Evolutionary conservation across 495 filamentous ascomycete genomes (phyloP), one percentile per base, ranked within the genome.

Genomic region (Aspergillus nanangensis): DNA sequence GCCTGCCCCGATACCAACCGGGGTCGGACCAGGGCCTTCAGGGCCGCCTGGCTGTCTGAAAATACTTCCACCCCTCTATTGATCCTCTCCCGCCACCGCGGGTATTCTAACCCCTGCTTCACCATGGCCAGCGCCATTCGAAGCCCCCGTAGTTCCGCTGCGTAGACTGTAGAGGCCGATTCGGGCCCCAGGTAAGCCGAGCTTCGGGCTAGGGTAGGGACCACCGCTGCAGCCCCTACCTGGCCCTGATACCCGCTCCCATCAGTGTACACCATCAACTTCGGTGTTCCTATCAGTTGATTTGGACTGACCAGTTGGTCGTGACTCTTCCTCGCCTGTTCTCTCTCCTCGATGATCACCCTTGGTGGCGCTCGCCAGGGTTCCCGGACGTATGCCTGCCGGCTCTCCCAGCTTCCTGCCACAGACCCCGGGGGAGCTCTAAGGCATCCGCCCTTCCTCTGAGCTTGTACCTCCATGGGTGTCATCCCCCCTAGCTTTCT

Each of bases 301-400:
- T n/a, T n/a, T n/a, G n/a, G n/a, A n/a, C n/a, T n/a, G n/a, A n/a
- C 19, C 27, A 50, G 48, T 8, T 39, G 1, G 2, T 41, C 8
- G 23, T 46, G 41, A 14, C 3, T 19, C 9, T 42, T 31, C 8
- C 36, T 23, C 7, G 50, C 50, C 2, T 13, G n/a, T 19, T 53
- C 42, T 21, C 50, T 22, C 23, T 47, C 43, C n/a, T 53, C 38
- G 38, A 53, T 50, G 18, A 38, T 25, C 5, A 57, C 47, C 19
- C 34, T 17, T 32, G 50, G 50, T 43, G 25, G 42, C n/a, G 22
- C 38, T 13, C 41, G 45, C 52, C 42, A 59, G 33, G 49, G 52
- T 39, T 24, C 17, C 17, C 24, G 43, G 38, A 51, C 29, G 46
- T 43, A 56, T 42, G 48, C 52, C 14, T 52, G 14, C 15, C 52